phyloP scores from a whole-genome alignment of 371 early-diverging fungal species.

The Mortierella sp. region DNA sequence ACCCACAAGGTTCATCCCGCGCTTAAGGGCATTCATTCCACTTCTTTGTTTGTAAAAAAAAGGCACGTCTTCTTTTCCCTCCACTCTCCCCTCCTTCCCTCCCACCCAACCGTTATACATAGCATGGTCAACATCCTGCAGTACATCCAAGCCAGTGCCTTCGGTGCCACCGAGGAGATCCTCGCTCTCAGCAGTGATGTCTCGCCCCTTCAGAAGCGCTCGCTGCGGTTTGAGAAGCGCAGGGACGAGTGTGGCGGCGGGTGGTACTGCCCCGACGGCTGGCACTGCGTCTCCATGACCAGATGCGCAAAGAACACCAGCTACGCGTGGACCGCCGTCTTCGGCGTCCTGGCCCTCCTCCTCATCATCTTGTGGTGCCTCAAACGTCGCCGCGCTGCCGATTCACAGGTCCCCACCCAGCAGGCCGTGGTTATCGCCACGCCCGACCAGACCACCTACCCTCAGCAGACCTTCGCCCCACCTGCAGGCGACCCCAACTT shows the following conservation, averaged over 20 bases:
- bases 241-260: constrained; percentile 9
- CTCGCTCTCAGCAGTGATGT: constrained; percentile 1
- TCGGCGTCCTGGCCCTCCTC: constrained; percentile 27
- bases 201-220: constrained; percentile 24
- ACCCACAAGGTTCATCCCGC: too few relatives aligned
- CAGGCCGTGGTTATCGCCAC: constrained; percentile 15
- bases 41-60: too few relatives aligned
- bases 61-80: background rate
- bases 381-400: constrained; percentile 16
- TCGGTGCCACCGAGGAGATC: constrained; percentile 15
- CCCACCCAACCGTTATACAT: background rate
- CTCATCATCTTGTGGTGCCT: constrained; percentile 7
- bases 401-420: constrained; percentile 1
- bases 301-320: constrained; percentile 27
- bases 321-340: constrained; percentile 37
- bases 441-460: background rate
- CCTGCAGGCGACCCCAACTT: constrained; percentile 47
- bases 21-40: too few relatives aligned
- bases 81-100: background rate
- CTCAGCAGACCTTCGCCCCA: constrained; percentile 26
- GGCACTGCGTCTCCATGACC: constrained; percentile 9
- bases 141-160: constrained; percentile 6
- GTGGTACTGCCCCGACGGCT: constrained; percentile 20
- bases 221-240: constrained; percentile 40
- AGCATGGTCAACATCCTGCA: too few relatives aligned